A percentile compares a stretch with the other conserved stretches of the same genome.
Conservation (phyloP, 2,329 filamentous ascomycete genomes). For the Fusarium dimerum region DNA sequence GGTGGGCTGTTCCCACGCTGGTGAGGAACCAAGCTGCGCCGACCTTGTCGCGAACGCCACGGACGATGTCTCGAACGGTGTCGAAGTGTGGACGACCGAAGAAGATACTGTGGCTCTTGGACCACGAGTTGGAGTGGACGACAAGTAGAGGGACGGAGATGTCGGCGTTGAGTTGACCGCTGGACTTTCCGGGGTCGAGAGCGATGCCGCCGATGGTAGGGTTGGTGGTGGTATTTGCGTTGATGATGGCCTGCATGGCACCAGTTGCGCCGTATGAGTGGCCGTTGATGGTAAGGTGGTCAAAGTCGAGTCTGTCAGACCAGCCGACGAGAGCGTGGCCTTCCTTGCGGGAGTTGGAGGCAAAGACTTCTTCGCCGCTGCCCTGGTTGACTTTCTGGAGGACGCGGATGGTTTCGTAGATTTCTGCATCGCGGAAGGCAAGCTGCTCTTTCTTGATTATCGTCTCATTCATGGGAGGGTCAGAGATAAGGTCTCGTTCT, state of each 20-base stretch:
- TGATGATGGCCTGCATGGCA: slow-evolving; percentile 60
- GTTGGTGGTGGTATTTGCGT: slow-evolving; percentile 33
- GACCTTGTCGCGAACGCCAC: slow-evolving; percentile 44
- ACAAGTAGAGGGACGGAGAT: slow-evolving; percentile 60
- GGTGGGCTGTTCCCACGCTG: slow-evolving; percentile 57
- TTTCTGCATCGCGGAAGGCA: slow-evolving; percentile 52
- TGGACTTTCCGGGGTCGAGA: slow-evolving; percentile 66
- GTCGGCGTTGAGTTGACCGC: slow-evolving; percentile 61
- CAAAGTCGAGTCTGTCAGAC: slow-evolving; percentile 52
- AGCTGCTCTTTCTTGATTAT: slow-evolving; percentile 49
- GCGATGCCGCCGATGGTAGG: slow-evolving; percentile 58
- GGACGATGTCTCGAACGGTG: slow-evolving; percentile 58
- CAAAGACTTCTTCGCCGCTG: slow-evolving; percentile 35
- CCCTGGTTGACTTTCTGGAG: slow-evolving; percentile 43
- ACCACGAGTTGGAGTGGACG: slow-evolving; percentile 68
- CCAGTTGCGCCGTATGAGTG: slow-evolving; percentile 69
- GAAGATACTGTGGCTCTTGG: slow-evolving; percentile 55
- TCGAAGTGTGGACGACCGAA: slow-evolving; percentile 66
- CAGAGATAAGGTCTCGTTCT: slow-evolving; percentile 34
- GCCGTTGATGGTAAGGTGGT: slow-evolving; percentile 58
- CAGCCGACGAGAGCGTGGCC: slow-evolving; percentile 51
- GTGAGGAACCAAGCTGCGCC: slow-evolving; percentile 57
- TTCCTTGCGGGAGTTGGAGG: slow-evolving; percentile 48
- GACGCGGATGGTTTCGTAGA: slow-evolving; percentile 45
- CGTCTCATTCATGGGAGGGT: slow-evolving; percentile 36